Base-by-base conservation (phyloP, 2,329 filamentous ascomycete genomes). In the Colletotrichum ledebouriae region DNA sequence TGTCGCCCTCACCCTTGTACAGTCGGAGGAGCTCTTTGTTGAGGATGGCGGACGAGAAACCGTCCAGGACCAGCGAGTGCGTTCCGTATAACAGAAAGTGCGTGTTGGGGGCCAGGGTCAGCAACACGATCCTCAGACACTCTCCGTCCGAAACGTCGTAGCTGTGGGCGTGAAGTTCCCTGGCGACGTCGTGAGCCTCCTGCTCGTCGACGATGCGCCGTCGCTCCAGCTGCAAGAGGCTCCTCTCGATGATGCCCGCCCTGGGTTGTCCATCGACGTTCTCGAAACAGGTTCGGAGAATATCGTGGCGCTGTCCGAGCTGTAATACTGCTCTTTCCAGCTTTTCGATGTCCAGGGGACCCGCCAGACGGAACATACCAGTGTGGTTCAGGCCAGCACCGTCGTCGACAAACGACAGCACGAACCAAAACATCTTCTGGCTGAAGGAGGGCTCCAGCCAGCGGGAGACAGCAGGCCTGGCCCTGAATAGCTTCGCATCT, bases 341-440 rank as follows among this genome's bases (percentile, higher is more conserved):
- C 2, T 74, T 65, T 6, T 69, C 65, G 13, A 80, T 44, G 0
- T 70, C 58, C 0, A 85, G 52, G 1, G 59, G 59, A 0, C 83
- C 83, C 1, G 44, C 71, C 4, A 85, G 44, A 2, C 74, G 63
- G 56, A 76, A 73, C 0, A 57, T 72, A 1, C 76, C 67, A 3
- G 79, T 76, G 34, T 79, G 73, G 68, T 86, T 86, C 67, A 77
- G 79, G 2, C 78, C 77, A 10, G 73, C 73, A 6, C 22, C 41
- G 41, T 84, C 77, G 5, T 81, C 65, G 2, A 82, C 22, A 1
- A 73, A 74, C 6, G 73, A 63, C 3, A 69, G 65, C 1, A 80
- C 60, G 65, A 82, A 81, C 80, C 80, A 85, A 70, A 84, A 81
- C 0, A 80, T 72, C 0, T 77, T 74, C 70, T 84, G 82, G 6